phyloP scores from a whole-genome alignment of 768 basidiomycete species.

The Boletus coccyginus region DNA sequence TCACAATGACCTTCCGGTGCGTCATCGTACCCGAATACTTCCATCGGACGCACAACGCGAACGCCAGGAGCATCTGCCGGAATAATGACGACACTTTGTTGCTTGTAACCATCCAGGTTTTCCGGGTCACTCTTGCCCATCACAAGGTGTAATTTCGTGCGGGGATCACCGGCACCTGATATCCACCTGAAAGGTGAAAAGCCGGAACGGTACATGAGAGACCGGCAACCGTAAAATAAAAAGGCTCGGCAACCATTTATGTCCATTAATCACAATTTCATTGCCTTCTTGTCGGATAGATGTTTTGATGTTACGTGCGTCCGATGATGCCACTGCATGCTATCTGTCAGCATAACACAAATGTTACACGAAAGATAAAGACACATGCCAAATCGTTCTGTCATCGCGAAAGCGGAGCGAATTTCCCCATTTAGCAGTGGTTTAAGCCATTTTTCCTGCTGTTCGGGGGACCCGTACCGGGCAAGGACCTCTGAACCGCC shows the following conservation, averaged over 20 bases:
- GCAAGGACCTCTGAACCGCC: slow-evolving; percentile 83
- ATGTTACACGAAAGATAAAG: slow-evolving; percentile 4
- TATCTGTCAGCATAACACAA: slow-evolving; percentile 1
- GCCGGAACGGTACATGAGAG: slow-evolving; percentile 14
- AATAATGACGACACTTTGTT: slow-evolving; percentile 96
- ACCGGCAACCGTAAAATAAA: background rate
- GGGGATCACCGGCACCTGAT: slow-evolving; percentile 92
- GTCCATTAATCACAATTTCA: slow-evolving; percentile 91
- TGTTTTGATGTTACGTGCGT: slow-evolving; percentile 92
- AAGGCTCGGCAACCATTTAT: slow-evolving; percentile 73
- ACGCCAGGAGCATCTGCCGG: slow-evolving; percentile 85
- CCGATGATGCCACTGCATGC: slow-evolving; percentile 74
- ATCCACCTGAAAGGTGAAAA: slow-evolving; percentile 70
- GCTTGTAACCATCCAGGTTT: slow-evolving; percentile 71
- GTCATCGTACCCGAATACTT: slow-evolving; percentile 91
- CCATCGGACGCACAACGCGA: slow-evolving; percentile 88
- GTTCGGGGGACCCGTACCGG: slow-evolving; percentile 85
- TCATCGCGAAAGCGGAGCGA: slow-evolving; percentile 95
- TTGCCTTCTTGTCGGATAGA: slow-evolving; percentile 80
- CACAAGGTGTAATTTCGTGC: slow-evolving; percentile 86
- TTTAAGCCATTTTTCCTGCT: slow-evolving; percentile 86
- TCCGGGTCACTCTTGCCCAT: slow-evolving; percentile 92
- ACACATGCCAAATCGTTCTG: slow-evolving; percentile 75
- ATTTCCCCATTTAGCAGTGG: slow-evolving; percentile 92
- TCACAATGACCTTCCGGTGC: slow-evolving; percentile 98